Evolutionary conservation across 768 basidiomycete species (phyloP), one percentile per base, ranked within the genome.

Genomic region (Leucocoprinus birnbaumii): DNA sequence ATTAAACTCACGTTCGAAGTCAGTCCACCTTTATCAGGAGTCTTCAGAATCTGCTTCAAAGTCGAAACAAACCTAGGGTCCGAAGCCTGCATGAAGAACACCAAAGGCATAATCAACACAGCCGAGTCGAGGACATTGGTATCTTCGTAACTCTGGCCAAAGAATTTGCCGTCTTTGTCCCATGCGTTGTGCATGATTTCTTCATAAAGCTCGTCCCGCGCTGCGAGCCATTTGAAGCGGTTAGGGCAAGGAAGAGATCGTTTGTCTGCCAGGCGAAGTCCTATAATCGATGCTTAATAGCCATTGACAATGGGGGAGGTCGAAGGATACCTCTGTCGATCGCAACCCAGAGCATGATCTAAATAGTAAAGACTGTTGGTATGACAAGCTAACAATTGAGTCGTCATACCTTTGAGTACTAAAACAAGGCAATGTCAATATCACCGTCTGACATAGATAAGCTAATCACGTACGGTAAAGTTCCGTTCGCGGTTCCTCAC

Each of bases 311-410:
- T 6, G 16, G 13, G 19, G 40, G 41, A 21, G 2, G 6, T 24
- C 50, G 19, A 18, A n/a, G 18, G 7, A 51, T 27, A 76, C 94
- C 95, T 75, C 96, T 78, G 62, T 98, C 95, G 53, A 98, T 84
- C 0, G 95, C 95, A 45, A 98, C 95, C 95, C 93, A 95, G 63
- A 95, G 79, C 93, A 96, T 96, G 43, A 95, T 78, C 86, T 91
- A 68, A 11, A n/a, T 3, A 22, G 22, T 91, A 68, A 11, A n/a
- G 4, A 22, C 13, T 11, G 37, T 50, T 10, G 4, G 5, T 25
- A 46, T 45, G 21, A 19, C 18, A 6, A 61, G 76, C 8, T 31
- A 11, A 31, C 7, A 21, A n/a, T 8, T n/a, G 25, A 34, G 3
- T 35, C 13, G 10, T n/a, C 31, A 63, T 58, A 84, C 86, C 81